phyloP scores from a whole-genome alignment of 345 rosid species.

The Lepidium sativum region DNA sequence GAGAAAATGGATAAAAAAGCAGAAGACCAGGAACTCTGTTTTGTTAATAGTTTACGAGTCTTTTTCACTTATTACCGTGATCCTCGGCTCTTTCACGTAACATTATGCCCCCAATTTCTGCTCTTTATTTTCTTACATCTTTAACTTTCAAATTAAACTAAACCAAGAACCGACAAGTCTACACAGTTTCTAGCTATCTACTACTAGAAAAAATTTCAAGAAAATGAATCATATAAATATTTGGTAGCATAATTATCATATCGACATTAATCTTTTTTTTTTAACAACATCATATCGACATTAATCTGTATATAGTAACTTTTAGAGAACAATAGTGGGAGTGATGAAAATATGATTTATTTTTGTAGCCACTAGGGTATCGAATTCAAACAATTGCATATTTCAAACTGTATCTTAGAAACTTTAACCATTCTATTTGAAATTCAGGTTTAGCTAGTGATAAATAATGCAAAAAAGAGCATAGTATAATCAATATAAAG shows the following conservation, averaged over 20 bases:
- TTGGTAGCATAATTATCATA: background rate
- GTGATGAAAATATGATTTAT: background rate
- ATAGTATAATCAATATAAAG: background rate
- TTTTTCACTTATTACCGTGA: constrained; percentile 20
- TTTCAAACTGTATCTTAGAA: background rate
- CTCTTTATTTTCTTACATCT: background rate
- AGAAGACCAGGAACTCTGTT: constrained; percentile 25
- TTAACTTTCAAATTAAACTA: background rate
- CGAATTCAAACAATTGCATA: background rate
- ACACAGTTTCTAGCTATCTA: background rate
- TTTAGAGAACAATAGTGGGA: background rate
- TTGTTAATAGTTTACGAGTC: constrained; percentile 4
- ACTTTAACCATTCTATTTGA: background rate
- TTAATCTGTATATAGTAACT: background rate
- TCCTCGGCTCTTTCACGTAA: constrained; percentile 19
- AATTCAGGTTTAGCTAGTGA: background rate
- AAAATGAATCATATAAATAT: background rate
- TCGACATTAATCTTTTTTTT: background rate
- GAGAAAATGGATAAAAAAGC: constrained; percentile 1
- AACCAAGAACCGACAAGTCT: background rate
- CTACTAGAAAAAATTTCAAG: background rate
- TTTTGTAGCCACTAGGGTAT: background rate
- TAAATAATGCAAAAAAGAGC: background rate
- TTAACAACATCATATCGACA: background rate
- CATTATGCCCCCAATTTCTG: constrained; percentile 19